Evolutionary conservation across 371 early-diverging fungal species (phyloP).

Genomic region (Paramicrosporidium saccamoebae): DNA sequence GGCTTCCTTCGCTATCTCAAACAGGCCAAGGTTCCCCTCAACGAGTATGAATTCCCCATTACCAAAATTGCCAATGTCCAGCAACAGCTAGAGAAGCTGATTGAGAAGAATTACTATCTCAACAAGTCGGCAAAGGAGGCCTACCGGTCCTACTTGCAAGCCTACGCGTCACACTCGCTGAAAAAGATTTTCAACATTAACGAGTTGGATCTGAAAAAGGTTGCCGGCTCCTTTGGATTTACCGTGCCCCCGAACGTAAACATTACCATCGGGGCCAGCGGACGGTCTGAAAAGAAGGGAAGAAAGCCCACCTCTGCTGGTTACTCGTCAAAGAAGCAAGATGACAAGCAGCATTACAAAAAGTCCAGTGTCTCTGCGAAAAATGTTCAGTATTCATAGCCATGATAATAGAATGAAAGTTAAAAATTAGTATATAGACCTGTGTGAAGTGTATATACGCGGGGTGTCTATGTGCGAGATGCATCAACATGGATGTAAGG

Average conservation of each 20-base stretch:
- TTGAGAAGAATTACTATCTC: slow-evolving; percentile 93
- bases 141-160: slow-evolving; percentile 75
- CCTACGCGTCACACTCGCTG: slow-evolving; percentile 82
- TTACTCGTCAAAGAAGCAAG: too few relatives aligned
- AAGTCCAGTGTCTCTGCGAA: too few relatives aligned
- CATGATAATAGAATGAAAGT: too few relatives aligned
- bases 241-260: slow-evolving; percentile 80
- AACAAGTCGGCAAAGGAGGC: slow-evolving; percentile 92
- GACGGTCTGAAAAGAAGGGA: too few relatives aligned
- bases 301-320: too few relatives aligned
- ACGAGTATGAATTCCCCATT: slow-evolving; percentile 85
- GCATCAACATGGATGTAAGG: too few relatives aligned
- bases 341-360: too few relatives aligned
- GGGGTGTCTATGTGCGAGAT: too few relatives aligned
- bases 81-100: slow-evolving; percentile 64
- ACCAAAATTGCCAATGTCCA: slow-evolving; percentile 84
- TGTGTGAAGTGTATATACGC: too few relatives aligned
- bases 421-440: too few relatives aligned
- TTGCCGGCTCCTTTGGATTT: slow-evolving; percentile 85
- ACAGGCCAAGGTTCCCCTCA: slow-evolving; percentile 76
- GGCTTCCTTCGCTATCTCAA: slow-evolving; percentile 88
- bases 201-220: slow-evolving; percentile 57
- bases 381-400: too few relatives aligned
- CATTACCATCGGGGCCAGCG: slow-evolving; percentile 20
- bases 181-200: slow-evolving; percentile 84